A percentile compares a stretch with the other conserved stretches of the same genome.
These are phyloP conservation scores for Calocera viscosa DNA, from an alignment of 768 basidiomycete genomes.

Conservation along the genomic window DNA sequence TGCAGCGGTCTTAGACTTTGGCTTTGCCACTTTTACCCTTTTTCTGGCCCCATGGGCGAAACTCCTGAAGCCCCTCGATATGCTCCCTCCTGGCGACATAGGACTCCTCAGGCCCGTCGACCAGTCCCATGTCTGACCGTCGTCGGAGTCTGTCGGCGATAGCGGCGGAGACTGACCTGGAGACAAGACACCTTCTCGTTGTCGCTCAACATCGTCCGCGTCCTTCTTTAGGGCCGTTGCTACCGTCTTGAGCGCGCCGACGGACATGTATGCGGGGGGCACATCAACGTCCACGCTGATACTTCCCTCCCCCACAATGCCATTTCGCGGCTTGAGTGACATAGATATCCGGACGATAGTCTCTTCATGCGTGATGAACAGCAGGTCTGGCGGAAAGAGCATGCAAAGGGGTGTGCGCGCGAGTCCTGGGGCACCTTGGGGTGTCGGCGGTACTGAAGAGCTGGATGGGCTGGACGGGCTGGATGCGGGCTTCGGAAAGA, in stretches of 20 bases:
- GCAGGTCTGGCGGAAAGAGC: constrained; percentile 2
- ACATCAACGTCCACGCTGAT: constrained; percentile 1
- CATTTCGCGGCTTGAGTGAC: background rate
- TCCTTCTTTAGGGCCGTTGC: background rate
- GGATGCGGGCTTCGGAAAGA: background rate
- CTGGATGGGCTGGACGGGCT: background rate
- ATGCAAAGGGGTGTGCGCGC: background rate
- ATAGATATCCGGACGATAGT: background rate
- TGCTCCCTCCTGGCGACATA: background rate
- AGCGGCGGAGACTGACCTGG: background rate
- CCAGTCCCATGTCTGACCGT: background rate
- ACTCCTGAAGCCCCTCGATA: background rate
- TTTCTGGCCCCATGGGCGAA: background rate
- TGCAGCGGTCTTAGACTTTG: background rate
- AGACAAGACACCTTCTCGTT: background rate
- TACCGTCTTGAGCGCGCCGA: background rate
- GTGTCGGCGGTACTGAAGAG: background rate
- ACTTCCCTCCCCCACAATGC: background rate
- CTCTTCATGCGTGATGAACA: constrained; percentile 4
- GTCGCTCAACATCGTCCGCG: background rate
- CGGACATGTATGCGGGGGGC: constrained; percentile 5
- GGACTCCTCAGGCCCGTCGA: background rate
- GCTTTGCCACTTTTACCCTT: background rate
- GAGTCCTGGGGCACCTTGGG: background rate
- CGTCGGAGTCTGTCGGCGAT: background rate